These are phyloP conservation scores for Allomyces javanicus DNA, from an alignment of 192 early-diverging fungal genomes.

Conservation along the genomic window DNA sequence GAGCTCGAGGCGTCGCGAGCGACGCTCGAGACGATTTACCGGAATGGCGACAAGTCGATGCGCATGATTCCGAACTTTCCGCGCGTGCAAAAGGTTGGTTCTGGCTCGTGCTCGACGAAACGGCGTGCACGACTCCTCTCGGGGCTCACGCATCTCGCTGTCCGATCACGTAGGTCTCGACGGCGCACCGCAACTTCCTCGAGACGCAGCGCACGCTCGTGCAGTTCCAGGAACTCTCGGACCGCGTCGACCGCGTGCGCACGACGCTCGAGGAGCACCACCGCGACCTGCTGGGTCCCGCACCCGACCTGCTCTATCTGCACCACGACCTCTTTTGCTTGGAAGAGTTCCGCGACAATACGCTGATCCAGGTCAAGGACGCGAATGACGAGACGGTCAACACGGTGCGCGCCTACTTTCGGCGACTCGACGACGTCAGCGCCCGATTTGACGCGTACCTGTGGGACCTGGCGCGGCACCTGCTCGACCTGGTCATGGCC, in stretches of 20 bases:
- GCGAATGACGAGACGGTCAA: slow-evolving; percentile 56
- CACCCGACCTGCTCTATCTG: slow-evolving; percentile 60
- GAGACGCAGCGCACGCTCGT: slow-evolving; percentile 66
- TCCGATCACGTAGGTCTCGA: slow-evolving; percentile 46
- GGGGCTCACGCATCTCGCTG: neutral
- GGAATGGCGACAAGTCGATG: slow-evolving; percentile 63
- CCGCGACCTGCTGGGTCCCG: slow-evolving; percentile 39
- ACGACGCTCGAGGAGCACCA: slow-evolving; percentile 47
- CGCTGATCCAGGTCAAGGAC: slow-evolving; percentile 49
- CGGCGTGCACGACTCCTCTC: neutral
- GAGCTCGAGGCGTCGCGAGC: slow-evolving; percentile 40
- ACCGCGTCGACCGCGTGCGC: slow-evolving; percentile 51
- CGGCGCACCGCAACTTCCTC: slow-evolving; percentile 86
- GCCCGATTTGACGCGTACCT: slow-evolving; percentile 70
- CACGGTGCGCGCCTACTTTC: slow-evolving; percentile 73
- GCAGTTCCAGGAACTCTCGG: slow-evolving; percentile 70
- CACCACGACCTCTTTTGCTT: slow-evolving; percentile 77
- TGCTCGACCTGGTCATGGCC: slow-evolving; percentile 57
- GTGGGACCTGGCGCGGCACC: slow-evolving; percentile 60
- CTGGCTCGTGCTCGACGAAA: neutral
- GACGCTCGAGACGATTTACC: slow-evolving; percentile 69
- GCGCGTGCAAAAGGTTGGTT: slow-evolving; percentile 60
- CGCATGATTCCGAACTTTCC: slow-evolving; percentile 78
- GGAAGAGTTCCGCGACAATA: slow-evolving; percentile 70
- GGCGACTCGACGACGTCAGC: slow-evolving; percentile 54